Conservation (phyloP, 2,329 filamentous ascomycete species). For the Aspergillus eucalypticola region DNA sequence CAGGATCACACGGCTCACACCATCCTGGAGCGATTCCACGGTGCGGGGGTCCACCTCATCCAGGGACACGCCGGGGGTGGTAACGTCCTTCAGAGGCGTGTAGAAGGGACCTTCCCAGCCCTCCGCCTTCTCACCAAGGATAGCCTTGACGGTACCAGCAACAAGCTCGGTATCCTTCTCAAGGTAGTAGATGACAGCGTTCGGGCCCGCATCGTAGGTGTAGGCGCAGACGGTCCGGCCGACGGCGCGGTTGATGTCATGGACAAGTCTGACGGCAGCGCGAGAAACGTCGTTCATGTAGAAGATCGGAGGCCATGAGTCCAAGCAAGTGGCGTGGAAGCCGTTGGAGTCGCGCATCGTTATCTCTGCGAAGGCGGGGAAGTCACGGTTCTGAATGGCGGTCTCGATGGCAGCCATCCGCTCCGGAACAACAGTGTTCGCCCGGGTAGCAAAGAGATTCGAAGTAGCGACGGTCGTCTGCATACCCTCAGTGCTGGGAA, state of each 20-base stretch:
- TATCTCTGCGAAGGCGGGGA: conserved; percentile 80
- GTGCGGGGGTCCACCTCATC: conserved; percentile 59
- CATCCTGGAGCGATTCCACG: conserved; percentile 68
- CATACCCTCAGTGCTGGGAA: conserved; percentile 91
- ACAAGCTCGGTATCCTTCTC: conserved; percentile 73
- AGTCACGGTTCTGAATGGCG: conserved; percentile 76
- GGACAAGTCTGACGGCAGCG: conserved; percentile 83
- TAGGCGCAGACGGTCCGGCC: conserved; percentile 85
- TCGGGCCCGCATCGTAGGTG: conserved; percentile 96
- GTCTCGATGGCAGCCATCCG: conserved; percentile 84
- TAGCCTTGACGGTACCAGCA: conserved; percentile 73
- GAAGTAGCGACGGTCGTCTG: conserved; percentile 93
- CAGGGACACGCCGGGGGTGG: conserved; percentile 55
- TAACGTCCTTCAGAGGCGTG: conserved; percentile 53
- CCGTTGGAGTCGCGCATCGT: conserved; percentile 97
- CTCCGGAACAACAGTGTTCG: conserved; percentile 73
- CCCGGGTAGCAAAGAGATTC: conserved; percentile 77
- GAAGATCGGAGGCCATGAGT: conserved; percentile 96
- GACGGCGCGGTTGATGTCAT: conserved; percentile 79
- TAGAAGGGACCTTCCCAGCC: conserved; percentile 60
- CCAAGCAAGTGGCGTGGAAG: conserved; percentile 92
- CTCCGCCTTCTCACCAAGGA: conserved; percentile 64
- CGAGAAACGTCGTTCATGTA: conserved; percentile 95
- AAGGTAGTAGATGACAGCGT: conserved; percentile 94
- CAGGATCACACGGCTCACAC: conserved; percentile 85